A percentile compares a stretch with the other conserved stretches of the same genome.
Conservation (phyloP, 73 alveolate genomes). For the Stentor roeselii region DNA sequence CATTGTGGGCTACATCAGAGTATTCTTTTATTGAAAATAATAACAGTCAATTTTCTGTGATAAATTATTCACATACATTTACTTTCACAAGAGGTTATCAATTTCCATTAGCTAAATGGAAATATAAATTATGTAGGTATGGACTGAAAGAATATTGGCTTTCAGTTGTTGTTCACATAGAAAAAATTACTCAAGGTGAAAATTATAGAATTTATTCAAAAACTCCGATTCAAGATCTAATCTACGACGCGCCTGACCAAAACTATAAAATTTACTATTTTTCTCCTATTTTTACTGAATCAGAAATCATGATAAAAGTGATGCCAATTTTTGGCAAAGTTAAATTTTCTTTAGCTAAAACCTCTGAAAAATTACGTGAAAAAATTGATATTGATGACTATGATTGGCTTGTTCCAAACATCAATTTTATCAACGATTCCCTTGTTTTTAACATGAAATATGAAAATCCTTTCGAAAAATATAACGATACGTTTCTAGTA, state of each 20-base stretch:
- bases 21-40: no score
- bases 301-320: no score
- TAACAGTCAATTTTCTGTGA: background rate
- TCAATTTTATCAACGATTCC: no score
- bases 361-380: no score
- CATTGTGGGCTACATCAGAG: background rate
- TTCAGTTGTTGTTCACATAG: no score
- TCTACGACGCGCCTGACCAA: background rate
- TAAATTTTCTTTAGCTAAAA: background rate
- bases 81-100: background rate
- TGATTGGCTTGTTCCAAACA: no score
- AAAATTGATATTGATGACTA: no score
- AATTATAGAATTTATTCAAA: background rate
- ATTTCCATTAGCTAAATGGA: background rate
- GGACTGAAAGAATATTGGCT: background rate
- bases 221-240: background rate
- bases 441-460: no score
- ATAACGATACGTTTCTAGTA: no score
- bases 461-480: no score
- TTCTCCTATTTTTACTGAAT: background rate
- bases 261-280: background rate
- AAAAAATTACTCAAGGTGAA: background rate
- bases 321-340: background rate
- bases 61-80: no score
- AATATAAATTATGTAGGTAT: background rate